Conservation (phyloP, 495 filamentous ascomycete species). For the Bacidia gigantensis region DNA sequence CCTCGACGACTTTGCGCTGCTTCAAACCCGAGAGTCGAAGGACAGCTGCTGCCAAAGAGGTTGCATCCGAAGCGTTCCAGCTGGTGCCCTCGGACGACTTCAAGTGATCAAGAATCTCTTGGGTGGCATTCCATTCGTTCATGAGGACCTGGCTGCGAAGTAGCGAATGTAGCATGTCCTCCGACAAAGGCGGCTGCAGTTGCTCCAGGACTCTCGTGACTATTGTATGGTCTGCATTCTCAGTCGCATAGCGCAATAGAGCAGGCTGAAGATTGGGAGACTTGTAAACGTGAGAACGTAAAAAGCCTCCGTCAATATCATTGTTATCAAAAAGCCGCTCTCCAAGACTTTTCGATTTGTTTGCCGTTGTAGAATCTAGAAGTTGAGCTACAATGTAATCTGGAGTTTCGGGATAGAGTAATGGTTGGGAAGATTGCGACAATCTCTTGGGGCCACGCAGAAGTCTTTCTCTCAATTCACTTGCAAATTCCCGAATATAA, state of each 20-base stretch:
- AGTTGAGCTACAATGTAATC: conserved; percentile 32
- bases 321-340: conserved; percentile 40
- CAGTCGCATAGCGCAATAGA: conserved; percentile 43
- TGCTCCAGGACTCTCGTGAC: conserved; percentile 30
- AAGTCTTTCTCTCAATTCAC: conserved; percentile 5
- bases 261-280: conserved; percentile 38
- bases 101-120: conserved; percentile 30
- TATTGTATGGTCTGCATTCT: conserved; percentile 34
- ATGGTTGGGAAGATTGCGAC: background rate
- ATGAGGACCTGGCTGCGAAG: conserved; percentile 35
- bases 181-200: conserved; percentile 26
- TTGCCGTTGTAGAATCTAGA: conserved; percentile 38
- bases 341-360: conserved; percentile 35
- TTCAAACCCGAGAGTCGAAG: conserved; percentile 23
- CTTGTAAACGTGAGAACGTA: conserved; percentile 33
- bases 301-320: conserved; percentile 43
- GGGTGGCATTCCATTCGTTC: conserved; percentile 34
- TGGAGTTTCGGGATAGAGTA: conserved; percentile 31
- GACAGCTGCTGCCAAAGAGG: conserved; percentile 29
- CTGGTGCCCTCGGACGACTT: conserved; percentile 26
- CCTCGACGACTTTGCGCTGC: conserved; percentile 11
- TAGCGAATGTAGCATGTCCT: conserved; percentile 35
- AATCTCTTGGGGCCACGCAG: background rate
- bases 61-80: conserved; percentile 37
- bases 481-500: conserved; percentile 11